Percentiles rank a stretch among this genome's conserved stretches.
Conservation (phyloP, 768 basidiomycete genomes). For the Infundibulicybe gibba region DNA sequence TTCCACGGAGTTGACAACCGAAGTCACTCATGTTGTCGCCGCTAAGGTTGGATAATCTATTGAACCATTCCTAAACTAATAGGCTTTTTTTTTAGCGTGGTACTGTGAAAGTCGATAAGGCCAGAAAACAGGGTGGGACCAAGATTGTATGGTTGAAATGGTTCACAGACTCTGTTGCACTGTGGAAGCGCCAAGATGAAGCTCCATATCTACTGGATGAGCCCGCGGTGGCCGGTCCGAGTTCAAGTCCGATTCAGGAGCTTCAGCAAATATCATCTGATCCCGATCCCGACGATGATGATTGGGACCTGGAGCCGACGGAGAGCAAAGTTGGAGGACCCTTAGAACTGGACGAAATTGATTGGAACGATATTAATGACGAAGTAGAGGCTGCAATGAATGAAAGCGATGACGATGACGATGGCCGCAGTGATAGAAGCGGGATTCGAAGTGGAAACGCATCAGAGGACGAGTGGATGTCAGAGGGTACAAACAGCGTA, state of each 20-base stretch:
- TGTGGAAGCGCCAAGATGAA: slow-evolving; percentile 86
- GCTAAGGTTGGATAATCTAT: slow-evolving; percentile 56
- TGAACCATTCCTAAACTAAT: not conserved
- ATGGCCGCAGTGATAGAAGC: slow-evolving; percentile 35
- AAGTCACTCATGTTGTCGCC: slow-evolving; percentile 89
- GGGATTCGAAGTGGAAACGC: slow-evolving; percentile 38
- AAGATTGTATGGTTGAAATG: slow-evolving; percentile 87
- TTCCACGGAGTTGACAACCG: slow-evolving; percentile 58
- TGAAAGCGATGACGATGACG: slow-evolving; percentile 68
- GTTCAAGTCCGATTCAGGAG: slow-evolving; percentile 31
- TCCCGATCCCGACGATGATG: slow-evolving; percentile 63
- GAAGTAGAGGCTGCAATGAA: slow-evolving; percentile 88
- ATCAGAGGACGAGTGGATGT: slow-evolving; percentile 54
- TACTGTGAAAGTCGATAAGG: slow-evolving; percentile 88
- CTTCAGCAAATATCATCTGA: slow-evolving; percentile 57
- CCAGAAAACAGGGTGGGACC: slow-evolving; percentile 70
- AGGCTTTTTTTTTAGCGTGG: slow-evolving; percentile 50
- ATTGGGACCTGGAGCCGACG: slow-evolving; percentile 51
- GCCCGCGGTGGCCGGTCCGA: slow-evolving; percentile 33
- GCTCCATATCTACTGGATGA: slow-evolving; percentile 70
- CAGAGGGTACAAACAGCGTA: slow-evolving; percentile 40
- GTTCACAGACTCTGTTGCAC: slow-evolving; percentile 86
- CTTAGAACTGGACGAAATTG: slow-evolving; percentile 58
- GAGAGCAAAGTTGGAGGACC: slow-evolving; percentile 25
- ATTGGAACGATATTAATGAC: slow-evolving; percentile 82